These are phyloP conservation scores for Botrytis galanthina DNA, from an alignment of 2,329 filamentous ascomycete genomes.

Conservation along the genomic window DNA sequence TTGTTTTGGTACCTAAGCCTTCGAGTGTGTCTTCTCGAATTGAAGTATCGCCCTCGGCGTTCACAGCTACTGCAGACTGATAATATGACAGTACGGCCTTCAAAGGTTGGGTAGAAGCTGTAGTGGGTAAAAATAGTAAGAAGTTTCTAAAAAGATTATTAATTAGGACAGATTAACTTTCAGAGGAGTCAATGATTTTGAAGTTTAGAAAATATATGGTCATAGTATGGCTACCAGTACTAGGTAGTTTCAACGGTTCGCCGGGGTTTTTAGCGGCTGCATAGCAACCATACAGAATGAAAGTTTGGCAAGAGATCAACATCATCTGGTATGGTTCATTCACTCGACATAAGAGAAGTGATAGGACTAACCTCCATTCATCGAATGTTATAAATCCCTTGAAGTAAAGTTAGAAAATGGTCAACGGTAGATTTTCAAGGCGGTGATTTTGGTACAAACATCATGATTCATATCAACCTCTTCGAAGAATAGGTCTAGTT, in stretches of 20 bases:
- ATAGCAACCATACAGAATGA: background rate
- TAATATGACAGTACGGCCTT: constrained; percentile 88
- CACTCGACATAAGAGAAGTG: background rate
- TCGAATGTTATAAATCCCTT: constrained; percentile 74
- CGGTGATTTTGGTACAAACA: constrained; percentile 28
- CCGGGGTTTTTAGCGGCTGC: background rate
- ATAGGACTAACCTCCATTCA: constrained; percentile 81
- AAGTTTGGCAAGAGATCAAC: background rate
- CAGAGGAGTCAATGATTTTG: background rate
- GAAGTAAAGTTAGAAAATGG: constrained; percentile 10
- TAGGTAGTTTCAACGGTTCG: constrained; percentile 1
- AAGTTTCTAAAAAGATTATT: constrained; percentile 65
- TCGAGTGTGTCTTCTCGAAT: constrained; percentile 88
- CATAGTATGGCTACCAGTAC: background rate
- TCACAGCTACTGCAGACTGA: constrained; percentile 82
- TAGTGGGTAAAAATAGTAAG: constrained; percentile 78
- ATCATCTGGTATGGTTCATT: background rate
- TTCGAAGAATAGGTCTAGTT: constrained; percentile 80
- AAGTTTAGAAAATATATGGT: background rate
- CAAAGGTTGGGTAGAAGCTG: constrained; percentile 65
- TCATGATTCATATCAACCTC: constrained; percentile 90
- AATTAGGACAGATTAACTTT: constrained; percentile 5
- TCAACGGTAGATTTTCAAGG: background rate
- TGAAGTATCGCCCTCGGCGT: constrained; percentile 88
- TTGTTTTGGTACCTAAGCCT: constrained; percentile 83